These are phyloP conservation scores for Vitellaria paradoxa DNA, from an alignment of 179 eudicot species.

Conservation along the genomic window DNA sequence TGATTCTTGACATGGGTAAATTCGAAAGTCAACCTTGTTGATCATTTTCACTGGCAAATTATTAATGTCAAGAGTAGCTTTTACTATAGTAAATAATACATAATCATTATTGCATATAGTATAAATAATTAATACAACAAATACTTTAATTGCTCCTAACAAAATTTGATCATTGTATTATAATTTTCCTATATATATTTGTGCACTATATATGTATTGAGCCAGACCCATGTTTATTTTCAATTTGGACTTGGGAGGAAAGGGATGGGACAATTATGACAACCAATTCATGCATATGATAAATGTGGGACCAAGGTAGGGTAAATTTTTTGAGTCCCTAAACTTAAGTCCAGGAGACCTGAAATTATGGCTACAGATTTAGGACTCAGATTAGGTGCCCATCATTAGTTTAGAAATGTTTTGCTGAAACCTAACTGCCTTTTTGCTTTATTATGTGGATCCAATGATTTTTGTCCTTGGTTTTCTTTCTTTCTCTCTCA, in stretches of 20 bases:
- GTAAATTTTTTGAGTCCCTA: slow-evolving; percentile 13
- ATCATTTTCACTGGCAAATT: neutral
- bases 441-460: slow-evolving; percentile 28
- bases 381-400: slow-evolving; percentile 10
- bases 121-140: too few relatives aligned
- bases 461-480: slow-evolving; percentile 30
- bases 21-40: slow-evolving; percentile 7
- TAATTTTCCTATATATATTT: too few relatives aligned
- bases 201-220: too few relatives aligned
- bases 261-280: slow-evolving; percentile 6
- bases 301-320: slow-evolving; percentile 13
- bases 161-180: too few relatives aligned
- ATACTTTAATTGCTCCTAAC: too few relatives aligned
- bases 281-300: slow-evolving; percentile 14
- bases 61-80: too few relatives aligned
- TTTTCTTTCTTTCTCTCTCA: neutral
- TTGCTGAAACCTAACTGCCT: slow-evolving; percentile 17
- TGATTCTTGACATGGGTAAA: slow-evolving; percentile 2
- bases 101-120: too few relatives aligned
- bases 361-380: slow-evolving; percentile 28
- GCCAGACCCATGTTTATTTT: neutral
- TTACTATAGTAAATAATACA: too few relatives aligned
- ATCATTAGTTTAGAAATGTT: slow-evolving; percentile 13
- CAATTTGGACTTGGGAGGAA: neutral
- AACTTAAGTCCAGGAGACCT: slow-evolving; percentile 20